Base-by-base conservation (phyloP, 202 grass and related monocot genomes). In the Eragrostis tef region DNA sequence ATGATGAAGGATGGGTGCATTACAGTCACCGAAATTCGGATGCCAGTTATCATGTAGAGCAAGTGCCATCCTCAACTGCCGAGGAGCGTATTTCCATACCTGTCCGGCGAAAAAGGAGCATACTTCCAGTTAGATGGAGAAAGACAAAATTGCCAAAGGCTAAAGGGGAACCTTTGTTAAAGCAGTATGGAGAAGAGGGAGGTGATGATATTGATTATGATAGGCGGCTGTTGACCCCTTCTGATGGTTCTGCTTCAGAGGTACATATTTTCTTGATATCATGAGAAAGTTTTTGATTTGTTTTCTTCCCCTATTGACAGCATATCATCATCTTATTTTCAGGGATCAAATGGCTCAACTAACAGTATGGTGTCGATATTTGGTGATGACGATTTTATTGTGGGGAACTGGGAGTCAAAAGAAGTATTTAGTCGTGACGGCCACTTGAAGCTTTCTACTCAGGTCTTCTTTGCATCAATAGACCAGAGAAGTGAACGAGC, bases 201-300 rank as follows among this genome's bases (percentile, higher is more conserved):
- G 96, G 96, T 56, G 96, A 99, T 66, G 96, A 96, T 86, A 99
- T 99, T 77, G 93, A 99, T 62, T 93, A 90, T 77, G 96, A 93
- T 62, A 85, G 96, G 11, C 81, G 95, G 44, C 68, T 91, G 34
- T 65, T 99, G 81, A 93, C 86, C 54, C 89, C 92, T 70, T 91
- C 85, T 6, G 90, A 90, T 70, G 93, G 86, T 67, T 91, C 87
- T 78, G 51, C 86, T 67, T 87, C 82, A 42, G 83, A 77, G 73
- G 96, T 99, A 90, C 39, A 36, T 72, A 73, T 86, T 26, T 70
- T 45, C 13, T 73, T 52, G 3, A 79, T 69, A 39, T 70, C 4
- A 49, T 39, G 11, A 49, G 51, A 42, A 64, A 19, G 11, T 47
- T 48, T 70, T 79, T 61, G 0, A 16, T 9, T 56, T 66, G 45